Evolutionary conservation across 177 flowering plant genomes (phyloP).

Genomic region (Telopea speciosissima): DNA sequence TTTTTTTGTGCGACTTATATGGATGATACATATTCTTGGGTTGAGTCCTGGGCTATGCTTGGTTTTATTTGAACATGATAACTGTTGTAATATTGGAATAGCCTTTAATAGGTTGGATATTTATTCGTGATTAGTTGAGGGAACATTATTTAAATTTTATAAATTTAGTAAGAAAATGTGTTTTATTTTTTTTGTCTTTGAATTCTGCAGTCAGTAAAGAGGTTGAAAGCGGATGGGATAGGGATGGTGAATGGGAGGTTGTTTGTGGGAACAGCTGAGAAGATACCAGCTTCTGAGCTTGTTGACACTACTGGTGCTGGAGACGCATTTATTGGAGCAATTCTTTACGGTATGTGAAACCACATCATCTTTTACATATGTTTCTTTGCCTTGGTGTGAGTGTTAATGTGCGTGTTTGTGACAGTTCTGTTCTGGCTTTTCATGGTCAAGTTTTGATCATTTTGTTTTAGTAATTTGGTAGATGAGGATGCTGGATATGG

Average conservation of each 20-base stretch:
- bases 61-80: neutral
- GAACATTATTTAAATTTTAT: neutral
- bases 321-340: constrained; percentile 90
- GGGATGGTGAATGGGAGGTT: constrained; percentile 66
- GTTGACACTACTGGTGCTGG: constrained; percentile 97
- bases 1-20: too few relatives aligned
- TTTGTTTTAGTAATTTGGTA: neutral
- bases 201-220: constrained; percentile 32
- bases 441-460: neutral
- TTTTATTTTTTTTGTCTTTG: neutral
- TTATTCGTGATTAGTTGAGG: neutral
- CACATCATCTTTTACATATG: neutral
- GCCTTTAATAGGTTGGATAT: neutral
- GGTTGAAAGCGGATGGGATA: constrained; percentile 48
- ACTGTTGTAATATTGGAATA: neutral
- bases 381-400: neutral
- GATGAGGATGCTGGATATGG: neutral
- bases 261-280: constrained; percentile 77
- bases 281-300: constrained; percentile 75
- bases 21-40: neutral
- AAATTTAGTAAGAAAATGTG: neutral
- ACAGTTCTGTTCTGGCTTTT: neutral
- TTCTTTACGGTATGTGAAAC: constrained; percentile 60
- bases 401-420: neutral
- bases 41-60: neutral